Evolutionary conservation across 495 filamentous ascomycete species (phyloP), one percentile per base, ranked within the genome.

Genomic region (Penicillium paradoxum): DNA sequence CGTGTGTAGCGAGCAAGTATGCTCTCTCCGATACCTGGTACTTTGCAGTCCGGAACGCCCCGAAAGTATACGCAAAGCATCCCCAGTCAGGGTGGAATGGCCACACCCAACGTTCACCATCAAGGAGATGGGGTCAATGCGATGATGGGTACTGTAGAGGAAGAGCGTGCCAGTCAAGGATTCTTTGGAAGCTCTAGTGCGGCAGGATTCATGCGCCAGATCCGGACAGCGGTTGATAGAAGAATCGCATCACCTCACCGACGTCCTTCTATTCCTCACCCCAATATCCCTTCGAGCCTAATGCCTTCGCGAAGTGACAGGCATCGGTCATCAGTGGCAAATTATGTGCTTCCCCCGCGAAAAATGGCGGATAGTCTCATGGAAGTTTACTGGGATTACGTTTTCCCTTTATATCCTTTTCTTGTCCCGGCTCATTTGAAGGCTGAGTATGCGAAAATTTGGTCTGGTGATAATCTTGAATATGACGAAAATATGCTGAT

Each of bases 331-430:
- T 43, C 44, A 0, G 29, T 59, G 3, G 45, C 57, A 19, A 59
- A 65, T 45, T 74, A 72, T 45, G 62, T 73, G 21, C 57, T 75
- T 3, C 73, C 72, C 3, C 62, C 70, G 4, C 59, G 73, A 15
- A 72, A 71, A 47, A 68, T 59, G 30, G 73, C 73, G 0, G 70
- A 75, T 39, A 61, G 53, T 36, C 55, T 75, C 5, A 67, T 75
- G 63, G 58, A 59, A 9, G 61, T 72, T 0, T 75, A 75, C 43
- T 74, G 71, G 73, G 59, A 60, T 10, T 66, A 61, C 47, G 71
- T 75, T 3, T 72, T 74, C 53, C 66, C 68, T 0, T 55, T 75
- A 0, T 74, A 74, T 41, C 73, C 73, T 0, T 68, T 73, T 34
- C 55, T 75, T 3, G 69, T 73, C 24, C 57, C 64, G 27, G 39